phyloP scores from a whole-genome alignment of 2,329 filamentous ascomycete species.

The Tolypocladium album region DNA sequence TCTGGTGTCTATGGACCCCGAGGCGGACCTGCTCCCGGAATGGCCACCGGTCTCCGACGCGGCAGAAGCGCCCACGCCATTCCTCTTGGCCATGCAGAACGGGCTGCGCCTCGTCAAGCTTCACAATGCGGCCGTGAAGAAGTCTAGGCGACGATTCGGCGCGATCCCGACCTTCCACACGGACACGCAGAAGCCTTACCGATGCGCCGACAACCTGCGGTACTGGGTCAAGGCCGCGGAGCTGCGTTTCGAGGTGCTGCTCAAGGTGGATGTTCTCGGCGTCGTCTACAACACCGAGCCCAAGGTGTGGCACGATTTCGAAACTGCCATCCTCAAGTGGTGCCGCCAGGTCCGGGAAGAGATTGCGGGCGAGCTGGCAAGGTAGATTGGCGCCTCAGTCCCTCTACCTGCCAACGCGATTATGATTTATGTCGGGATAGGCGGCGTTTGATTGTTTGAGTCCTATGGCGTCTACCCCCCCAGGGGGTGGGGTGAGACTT shows the following conservation, averaged over 20 bases:
- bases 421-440: conserved; percentile 5
- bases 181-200: conserved; percentile 92
- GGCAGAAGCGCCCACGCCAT: conserved; percentile 53
- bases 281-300: conserved; percentile 66
- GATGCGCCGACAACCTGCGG: conserved; percentile 82
- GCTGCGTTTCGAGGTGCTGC: conserved; percentile 78
- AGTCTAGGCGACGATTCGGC: conserved; percentile 78
- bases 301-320: conserved; percentile 70
- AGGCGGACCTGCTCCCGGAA: conserved; percentile 49
- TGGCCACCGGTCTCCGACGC: conserved; percentile 44
- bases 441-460: not conserved
- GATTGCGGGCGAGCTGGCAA: conserved; percentile 55
- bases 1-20: conserved; percentile 60
- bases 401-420: not conserved
- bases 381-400: conserved; percentile 5
- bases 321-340: conserved; percentile 75
- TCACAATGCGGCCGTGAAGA: conserved; percentile 80
- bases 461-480: not conserved
- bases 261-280: conserved; percentile 76
- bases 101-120: conserved; percentile 74
- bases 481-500: not conserved
- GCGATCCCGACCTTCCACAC: conserved; percentile 81
- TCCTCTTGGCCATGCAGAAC: conserved; percentile 63
- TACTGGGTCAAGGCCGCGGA: conserved; percentile 97
- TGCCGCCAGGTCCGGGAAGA: conserved; percentile 73